These are phyloP conservation scores for Paxillus rubicundulus DNA, from an alignment of 768 basidiomycete genomes.

Conservation along the genomic window DNA sequence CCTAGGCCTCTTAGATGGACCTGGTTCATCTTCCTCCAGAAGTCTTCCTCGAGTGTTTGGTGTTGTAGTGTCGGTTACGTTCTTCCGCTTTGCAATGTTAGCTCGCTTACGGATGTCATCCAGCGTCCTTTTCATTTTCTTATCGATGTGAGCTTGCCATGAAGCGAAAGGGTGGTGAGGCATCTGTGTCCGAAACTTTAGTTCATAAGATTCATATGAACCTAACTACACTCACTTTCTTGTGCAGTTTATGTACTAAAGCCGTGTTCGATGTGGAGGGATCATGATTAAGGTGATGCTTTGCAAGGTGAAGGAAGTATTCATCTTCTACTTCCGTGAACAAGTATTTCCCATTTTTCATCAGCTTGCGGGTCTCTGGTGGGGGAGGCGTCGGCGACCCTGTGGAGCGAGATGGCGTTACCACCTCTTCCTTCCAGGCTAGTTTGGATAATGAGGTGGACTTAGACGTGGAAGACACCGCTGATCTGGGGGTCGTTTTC, in stretches of 20 bases:
- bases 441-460: not conserved
- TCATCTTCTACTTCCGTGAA: conserved; percentile 53
- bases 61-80: not conserved
- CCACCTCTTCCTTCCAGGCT: conserved; percentile 2
- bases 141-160: conserved; percentile 45
- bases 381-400: conserved; percentile 50
- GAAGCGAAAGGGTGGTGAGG: conserved; percentile 53
- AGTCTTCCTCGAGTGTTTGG: not conserved
- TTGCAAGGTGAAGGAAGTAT: conserved; percentile 45
- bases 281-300: conserved; percentile 47
- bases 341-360: conserved; percentile 33
- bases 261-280: conserved; percentile 39
- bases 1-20: not conserved
- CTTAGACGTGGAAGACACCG: not conserved
- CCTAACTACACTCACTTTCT: conserved; percentile 41
- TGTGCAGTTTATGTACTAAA: conserved; percentile 39
- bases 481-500: conserved; percentile 3
- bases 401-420: not conserved
- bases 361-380: conserved; percentile 26
- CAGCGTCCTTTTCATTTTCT: conserved; percentile 35
- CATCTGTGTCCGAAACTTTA: conserved; percentile 42
- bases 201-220: not conserved
- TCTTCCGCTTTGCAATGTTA: conserved; percentile 50
- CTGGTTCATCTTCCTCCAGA: not conserved
- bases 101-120: conserved; percentile 50